These are phyloP conservation scores for Brassica juncea DNA, from an alignment of 345 rosid species.

Conservation along the genomic window DNA sequence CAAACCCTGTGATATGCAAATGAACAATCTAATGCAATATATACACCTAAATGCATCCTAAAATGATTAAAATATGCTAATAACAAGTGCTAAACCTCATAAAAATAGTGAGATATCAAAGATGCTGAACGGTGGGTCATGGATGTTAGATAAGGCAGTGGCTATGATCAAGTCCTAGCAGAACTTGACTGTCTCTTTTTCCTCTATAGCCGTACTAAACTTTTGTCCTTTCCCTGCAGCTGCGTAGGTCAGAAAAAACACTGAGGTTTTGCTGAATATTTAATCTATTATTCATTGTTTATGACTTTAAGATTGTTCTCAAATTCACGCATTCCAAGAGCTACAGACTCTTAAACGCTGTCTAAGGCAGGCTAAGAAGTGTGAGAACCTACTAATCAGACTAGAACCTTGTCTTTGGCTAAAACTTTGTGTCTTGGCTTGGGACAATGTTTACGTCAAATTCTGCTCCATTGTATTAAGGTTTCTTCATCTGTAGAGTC, in stretches of 20 bases:
- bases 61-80: too few species aligned
- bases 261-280: conserved; percentile 62
- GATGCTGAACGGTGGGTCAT: not conserved
- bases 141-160: conserved; percentile 52
- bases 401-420: conserved; percentile 43
- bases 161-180: conserved; percentile 72
- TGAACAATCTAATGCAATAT: too few species aligned
- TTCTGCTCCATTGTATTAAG: conserved; percentile 48
- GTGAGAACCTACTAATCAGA: conserved; percentile 64
- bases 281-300: conserved; percentile 70
- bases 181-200: conserved; percentile 78
- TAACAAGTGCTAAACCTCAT: too few species aligned
- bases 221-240: conserved; percentile 97
- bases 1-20: too few species aligned
- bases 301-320: conserved; percentile 82
- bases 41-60: too few species aligned
- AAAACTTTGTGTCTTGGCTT: conserved; percentile 46
- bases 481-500: conserved; percentile 40
- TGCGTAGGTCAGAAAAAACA: conserved; percentile 68
- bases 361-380: conserved; percentile 57
- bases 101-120: too few species aligned
- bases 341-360: conserved; percentile 65
- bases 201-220: conserved; percentile 80
- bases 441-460: conserved; percentile 39
- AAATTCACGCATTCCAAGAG: conserved; percentile 75